phyloP scores from a whole-genome alignment of 805 yeast genomes.

The Ogataea parapolymorpha region DNA sequence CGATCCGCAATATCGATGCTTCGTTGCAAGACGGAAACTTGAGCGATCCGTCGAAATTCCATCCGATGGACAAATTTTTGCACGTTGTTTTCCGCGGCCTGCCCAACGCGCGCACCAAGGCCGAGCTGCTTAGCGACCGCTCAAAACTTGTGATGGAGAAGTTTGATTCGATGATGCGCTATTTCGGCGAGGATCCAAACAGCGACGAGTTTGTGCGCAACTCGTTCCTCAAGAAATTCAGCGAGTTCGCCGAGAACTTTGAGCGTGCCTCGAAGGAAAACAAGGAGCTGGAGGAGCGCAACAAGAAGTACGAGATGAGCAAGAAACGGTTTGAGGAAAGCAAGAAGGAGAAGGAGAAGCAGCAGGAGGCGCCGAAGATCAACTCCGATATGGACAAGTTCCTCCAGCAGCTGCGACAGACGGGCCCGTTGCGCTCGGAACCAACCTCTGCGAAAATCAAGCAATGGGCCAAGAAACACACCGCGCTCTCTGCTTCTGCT shows the following conservation, averaged over 20 bases:
- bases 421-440: slow-evolving; percentile 76
- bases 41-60: slow-evolving; percentile 73
- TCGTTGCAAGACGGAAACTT: slow-evolving; percentile 81
- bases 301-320: slow-evolving; percentile 69
- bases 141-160: slow-evolving; percentile 59
- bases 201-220: slow-evolving; percentile 61
- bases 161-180: slow-evolving; percentile 68
- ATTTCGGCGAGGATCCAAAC: slow-evolving; percentile 83
- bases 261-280: slow-evolving; percentile 79
- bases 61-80: slow-evolving; percentile 77
- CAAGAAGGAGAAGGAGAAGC: slow-evolving; percentile 35
- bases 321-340: slow-evolving; percentile 54
- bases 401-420: slow-evolving; percentile 80
- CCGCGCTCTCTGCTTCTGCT: slow-evolving; percentile 30
- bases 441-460: slow-evolving; percentile 77
- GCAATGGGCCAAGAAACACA: slow-evolving; percentile 67
- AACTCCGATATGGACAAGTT: slow-evolving; percentile 74
- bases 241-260: slow-evolving; percentile 76
- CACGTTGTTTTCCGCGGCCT: slow-evolving; percentile 59
- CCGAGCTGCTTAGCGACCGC: slow-evolving; percentile 61
- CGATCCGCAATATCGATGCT: slow-evolving; percentile 64
- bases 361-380: slow-evolving; percentile 35
- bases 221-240: slow-evolving; percentile 73
- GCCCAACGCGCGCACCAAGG: slow-evolving; percentile 72
- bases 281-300: slow-evolving; percentile 76